Percentiles rank a stretch among this genome's conserved stretches.
Evolutionary conservation across 2,329 filamentous ascomycete genomes (phyloP).

Genomic region (Epichloe hybrida): DNA sequence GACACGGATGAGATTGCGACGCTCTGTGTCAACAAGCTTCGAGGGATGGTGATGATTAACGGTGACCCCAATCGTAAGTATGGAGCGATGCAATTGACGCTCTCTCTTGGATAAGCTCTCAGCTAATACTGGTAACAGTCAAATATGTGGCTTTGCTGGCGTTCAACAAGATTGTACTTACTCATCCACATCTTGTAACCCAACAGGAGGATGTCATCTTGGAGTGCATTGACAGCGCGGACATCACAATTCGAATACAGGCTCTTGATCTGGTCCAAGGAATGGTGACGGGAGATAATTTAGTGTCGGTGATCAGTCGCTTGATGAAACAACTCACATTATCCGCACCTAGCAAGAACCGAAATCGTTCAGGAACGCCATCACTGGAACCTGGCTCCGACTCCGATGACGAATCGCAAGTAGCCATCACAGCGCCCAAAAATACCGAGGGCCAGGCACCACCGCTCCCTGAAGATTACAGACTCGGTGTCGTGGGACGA

Average conservation of each 20-base stretch:
- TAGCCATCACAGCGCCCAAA: slow-evolving; percentile 22
- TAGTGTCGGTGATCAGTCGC: slow-evolving; percentile 72
- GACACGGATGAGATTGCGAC: slow-evolving; percentile 86
- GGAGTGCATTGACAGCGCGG: slow-evolving; percentile 87
- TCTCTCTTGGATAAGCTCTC: not conserved
- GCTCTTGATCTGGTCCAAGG: slow-evolving; percentile 83
- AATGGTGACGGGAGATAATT: slow-evolving; percentile 82
- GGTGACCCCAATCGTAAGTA: slow-evolving; percentile 80
- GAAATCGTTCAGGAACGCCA: slow-evolving; percentile 26
- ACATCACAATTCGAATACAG: slow-evolving; percentile 90
- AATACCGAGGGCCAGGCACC: slow-evolving; percentile 29
- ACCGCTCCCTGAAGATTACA: slow-evolving; percentile 75
- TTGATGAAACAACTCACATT: slow-evolving; percentile 77
- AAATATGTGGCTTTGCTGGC: slow-evolving; percentile 95
- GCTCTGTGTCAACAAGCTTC: slow-evolving; percentile 81
- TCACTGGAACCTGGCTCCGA: slow-evolving; percentile 30
- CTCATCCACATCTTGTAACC: slow-evolving; percentile 77
- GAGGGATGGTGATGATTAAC: slow-evolving; percentile 87
- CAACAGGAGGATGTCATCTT: slow-evolving; percentile 94
- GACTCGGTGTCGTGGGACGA: slow-evolving; percentile 64
- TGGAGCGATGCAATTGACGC: not conserved
- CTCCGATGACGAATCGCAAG: slow-evolving; percentile 37
- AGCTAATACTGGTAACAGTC: slow-evolving; percentile 35
- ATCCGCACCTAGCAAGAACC: slow-evolving; percentile 37
- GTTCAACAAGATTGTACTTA: slow-evolving; percentile 85